Evolutionary conservation across 345 rosid species (phyloP), one percentile per base, ranked within the genome.

Genomic region (Dimocarpus longan): DNA sequence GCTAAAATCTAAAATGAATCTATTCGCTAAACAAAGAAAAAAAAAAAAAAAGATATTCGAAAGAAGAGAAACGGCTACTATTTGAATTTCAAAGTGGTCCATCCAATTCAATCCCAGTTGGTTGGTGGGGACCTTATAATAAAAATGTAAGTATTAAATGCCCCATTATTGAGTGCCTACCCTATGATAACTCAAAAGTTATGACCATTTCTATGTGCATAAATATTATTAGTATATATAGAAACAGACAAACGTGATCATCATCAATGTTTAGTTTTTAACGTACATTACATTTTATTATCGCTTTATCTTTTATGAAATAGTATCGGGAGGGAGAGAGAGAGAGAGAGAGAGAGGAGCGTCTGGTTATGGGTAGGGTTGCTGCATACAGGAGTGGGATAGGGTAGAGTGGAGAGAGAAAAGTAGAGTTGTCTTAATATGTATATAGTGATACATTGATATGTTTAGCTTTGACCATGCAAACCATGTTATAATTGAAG

Each of bases 31-130:
- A 5, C 7, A 4, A 48, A 66, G 66, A 8, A 66, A 18, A 22
- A 39, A 40, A 22, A 39, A 40, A 22, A 32, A 40, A 37, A 66
- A 24, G 40, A 32, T 26, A 69, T 21, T 26, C 0, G 28, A 11
- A 32, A 32, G 37, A 32, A 32, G 4, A 46, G 8, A 15, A 72
- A 37, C 16, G 71, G 42, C 21, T 59, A 74, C 19, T 28, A 2
- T 57, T 88, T 86, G 78, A 86, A 82, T 82, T 82, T 84, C 83
- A 79, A 82, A 88, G 84, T 84, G 80, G 78, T 73, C 81, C 81
- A 11, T 76, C 54, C 28, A n/a, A 21, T 42, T 60, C 28, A 60
- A n/a, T 22, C 65, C 18, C 65, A n/a, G 65, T 60, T 60, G 28
- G 44, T 21, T 48, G 50, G 66, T 46, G 71, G 78, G 78, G 64